Percentiles rank a stretch among this genome's conserved stretches.
Evolutionary conservation across 2,329 filamentous ascomycete species (phyloP).

Genomic region (Neopestalotiopsis sp.): DNA sequence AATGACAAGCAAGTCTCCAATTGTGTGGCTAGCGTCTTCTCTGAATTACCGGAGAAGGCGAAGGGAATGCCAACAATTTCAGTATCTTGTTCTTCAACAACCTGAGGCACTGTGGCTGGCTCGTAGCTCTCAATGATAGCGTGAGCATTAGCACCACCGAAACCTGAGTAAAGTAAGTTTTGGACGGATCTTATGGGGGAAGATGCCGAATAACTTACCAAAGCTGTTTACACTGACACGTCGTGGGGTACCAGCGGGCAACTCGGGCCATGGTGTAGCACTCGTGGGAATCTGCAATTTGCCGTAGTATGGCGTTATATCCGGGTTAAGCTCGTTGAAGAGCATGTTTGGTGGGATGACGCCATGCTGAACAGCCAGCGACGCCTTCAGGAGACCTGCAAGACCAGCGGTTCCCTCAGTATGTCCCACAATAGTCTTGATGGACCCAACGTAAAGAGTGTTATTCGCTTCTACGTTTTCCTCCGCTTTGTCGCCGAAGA

Average conservation of each 20-base stretch:
- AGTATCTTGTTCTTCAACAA: background rate
- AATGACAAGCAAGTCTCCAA: no score
- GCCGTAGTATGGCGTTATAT: conserved; percentile 15
- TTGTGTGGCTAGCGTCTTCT: no score
- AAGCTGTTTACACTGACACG: conserved; percentile 19
- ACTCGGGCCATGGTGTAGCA: conserved; percentile 11
- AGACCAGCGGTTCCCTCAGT: conserved; percentile 22
- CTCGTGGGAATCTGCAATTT: conserved; percentile 4
- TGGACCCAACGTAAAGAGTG: background rate
- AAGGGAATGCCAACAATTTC: background rate
- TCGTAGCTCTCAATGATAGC: conserved; percentile 20
- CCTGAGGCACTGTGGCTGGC: conserved; percentile 1
- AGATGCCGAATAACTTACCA: background rate
- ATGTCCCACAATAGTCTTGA: conserved; percentile 25
- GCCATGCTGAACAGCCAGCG: conserved; percentile 11
- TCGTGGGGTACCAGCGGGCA: background rate
- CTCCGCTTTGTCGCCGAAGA: background rate
- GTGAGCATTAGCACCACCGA: conserved; percentile 26
- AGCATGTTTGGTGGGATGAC: conserved; percentile 23
- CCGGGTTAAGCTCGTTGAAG: conserved; percentile 19
- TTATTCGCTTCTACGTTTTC: background rate
- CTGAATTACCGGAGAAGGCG: background rate
- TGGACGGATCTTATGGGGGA: background rate
- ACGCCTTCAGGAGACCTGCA: conserved; percentile 23
- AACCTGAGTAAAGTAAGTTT: conserved; percentile 19